A percentile compares a stretch with the other conserved stretches of the same genome.
Evolutionary conservation across 495 filamentous ascomycete species (phyloP).

Genomic region (Sabuloglossum arenarium): DNA sequence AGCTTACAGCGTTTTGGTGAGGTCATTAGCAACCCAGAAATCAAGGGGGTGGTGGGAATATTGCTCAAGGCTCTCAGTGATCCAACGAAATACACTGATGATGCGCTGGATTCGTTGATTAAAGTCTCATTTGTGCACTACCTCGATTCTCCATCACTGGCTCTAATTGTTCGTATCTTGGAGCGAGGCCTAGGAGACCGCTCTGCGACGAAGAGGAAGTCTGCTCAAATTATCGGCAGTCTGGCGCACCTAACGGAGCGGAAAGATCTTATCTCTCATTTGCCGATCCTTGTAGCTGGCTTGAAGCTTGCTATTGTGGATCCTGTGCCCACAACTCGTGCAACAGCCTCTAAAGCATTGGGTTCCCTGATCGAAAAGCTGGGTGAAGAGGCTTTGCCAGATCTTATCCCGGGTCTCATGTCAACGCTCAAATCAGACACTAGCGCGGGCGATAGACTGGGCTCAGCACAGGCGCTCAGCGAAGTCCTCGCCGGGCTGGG

Average conservation of each 20-base stretch:
- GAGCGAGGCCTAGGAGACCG: slow-evolving; percentile 80
- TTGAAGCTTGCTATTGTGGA: slow-evolving; percentile 78
- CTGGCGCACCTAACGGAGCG: slow-evolving; percentile 91
- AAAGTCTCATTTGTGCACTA: slow-evolving; percentile 94
- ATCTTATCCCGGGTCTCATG: slow-evolving; percentile 96
- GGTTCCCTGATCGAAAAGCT: slow-evolving; percentile 93
- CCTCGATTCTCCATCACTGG: slow-evolving; percentile 83
- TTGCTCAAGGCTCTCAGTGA: slow-evolving; percentile 92
- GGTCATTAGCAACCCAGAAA: slow-evolving; percentile 93
- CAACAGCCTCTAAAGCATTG: slow-evolving; percentile 87
- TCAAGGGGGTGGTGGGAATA: slow-evolving; percentile 74
- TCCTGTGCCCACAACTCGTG: slow-evolving; percentile 89
- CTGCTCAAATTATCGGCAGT: slow-evolving; percentile 91
- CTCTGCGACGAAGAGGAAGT: slow-evolving; percentile 85
- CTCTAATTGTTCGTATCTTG: slow-evolving; percentile 82
- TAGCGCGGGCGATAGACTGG: slow-evolving; percentile 82
- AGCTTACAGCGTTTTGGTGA: slow-evolving; percentile 95
- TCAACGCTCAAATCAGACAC: slow-evolving; percentile 91
- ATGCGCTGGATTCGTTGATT: slow-evolving; percentile 80
- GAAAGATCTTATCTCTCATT: slow-evolving; percentile 76
- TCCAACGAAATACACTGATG: slow-evolving; percentile 92
- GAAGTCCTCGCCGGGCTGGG: slow-evolving; percentile 92
- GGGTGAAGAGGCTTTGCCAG: slow-evolving; percentile 87
- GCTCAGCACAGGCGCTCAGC: slow-evolving; percentile 89
- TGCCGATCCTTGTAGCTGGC: slow-evolving; percentile 83